These are phyloP conservation scores for Chlorella sp. DNA, from an alignment of 139 green algal genomes.

Conservation along the genomic window DNA sequence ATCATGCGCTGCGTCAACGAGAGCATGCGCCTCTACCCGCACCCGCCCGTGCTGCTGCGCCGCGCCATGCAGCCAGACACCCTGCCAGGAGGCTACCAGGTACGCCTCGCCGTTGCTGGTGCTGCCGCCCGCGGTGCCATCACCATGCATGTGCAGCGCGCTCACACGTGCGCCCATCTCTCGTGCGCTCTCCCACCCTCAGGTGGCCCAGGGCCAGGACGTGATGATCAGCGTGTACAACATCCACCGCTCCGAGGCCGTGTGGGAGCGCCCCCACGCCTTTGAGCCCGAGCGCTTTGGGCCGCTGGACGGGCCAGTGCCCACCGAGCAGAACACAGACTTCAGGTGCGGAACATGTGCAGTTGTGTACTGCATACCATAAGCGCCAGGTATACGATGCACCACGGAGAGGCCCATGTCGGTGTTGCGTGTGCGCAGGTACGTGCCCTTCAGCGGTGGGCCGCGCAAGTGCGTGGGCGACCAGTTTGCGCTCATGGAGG, in stretches of 20 bases:
- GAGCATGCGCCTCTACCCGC: constrained; percentile 97
- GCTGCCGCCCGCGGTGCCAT: background rate
- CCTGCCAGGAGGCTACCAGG: constrained; percentile 73
- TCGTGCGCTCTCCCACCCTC: constrained; percentile 22
- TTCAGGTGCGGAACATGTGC: too few relatives aligned
- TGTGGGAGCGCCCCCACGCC: constrained; percentile 69
- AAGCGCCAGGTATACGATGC: too few relatives aligned
- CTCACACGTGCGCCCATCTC: background rate
- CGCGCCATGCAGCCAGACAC: constrained; percentile 70
- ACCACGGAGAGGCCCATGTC: too few relatives aligned
- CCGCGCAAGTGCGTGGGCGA: constrained; percentile 96
- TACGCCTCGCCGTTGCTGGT: too few relatives aligned
- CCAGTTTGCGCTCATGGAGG: constrained; percentile 96
- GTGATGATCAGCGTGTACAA: constrained; percentile 98
- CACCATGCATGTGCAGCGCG: too few relatives aligned
- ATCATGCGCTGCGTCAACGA: constrained; percentile 90
- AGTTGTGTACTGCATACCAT: too few relatives aligned
- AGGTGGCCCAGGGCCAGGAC: constrained; percentile 83
- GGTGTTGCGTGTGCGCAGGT: too few relatives aligned
- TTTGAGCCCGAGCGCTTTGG: constrained; percentile 93
- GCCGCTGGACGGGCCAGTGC: constrained; percentile 76
- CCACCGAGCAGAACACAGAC: constrained; percentile 96
- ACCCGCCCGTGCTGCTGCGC: constrained; percentile 92
- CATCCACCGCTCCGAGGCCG: constrained; percentile 81
- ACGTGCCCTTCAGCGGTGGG: constrained; percentile 76